Base-by-base conservation (phyloP, 2,329 filamentous ascomycete species). In the Dendryphion nanum region DNA sequence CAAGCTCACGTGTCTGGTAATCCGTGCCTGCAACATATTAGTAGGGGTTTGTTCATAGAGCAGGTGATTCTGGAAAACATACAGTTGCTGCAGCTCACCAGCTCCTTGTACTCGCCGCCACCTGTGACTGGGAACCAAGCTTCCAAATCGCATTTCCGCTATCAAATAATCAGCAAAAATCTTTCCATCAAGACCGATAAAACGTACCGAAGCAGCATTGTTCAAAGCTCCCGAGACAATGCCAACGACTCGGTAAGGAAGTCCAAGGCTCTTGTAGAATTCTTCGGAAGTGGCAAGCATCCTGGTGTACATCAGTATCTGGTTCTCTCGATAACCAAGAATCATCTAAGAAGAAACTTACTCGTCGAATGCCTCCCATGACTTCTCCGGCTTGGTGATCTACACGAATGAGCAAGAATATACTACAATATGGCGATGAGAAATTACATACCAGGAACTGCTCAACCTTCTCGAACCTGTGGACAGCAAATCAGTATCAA, bases 41-140 rank as follows among this genome's bases (percentile, higher is more conserved):
- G n/a, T n/a, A n/a, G n/a, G n/a, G n/a, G n/a, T n/a, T n/a, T n/a
- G n/a, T n/a, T n/a, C n/a, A n/a, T n/a, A n/a, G n/a, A n/a, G n/a
- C n/a, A n/a, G n/a, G n/a, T n/a, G n/a, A n/a, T n/a, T n/a, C n/a
- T n/a, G n/a, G n/a, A n/a, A n/a, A n/a, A n/a, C n/a, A n/a, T n/a
- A n/a, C 93, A 98, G 73, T 98, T 98, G 45, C 89, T 95, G 78
- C 90, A 95, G 15, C 88, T 95, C 35, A 97, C 93, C 18, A 98
- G 80, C 72, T 97, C 93, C 73, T 97, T 97, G 78, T 97, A 98
- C 70, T 97, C 93, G 56, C 86, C 86, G 68, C 97, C 60, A 10
- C 60, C 61, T 4, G 59, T 63, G 38, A 64, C 55, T 3, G 62
- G 62, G 50, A 66, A 66, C 88, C 89, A 95, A 3, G 93, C 91